phyloP scores from a whole-genome alignment of 1,284 basidiomycete species.

The Termitomyces sp. region DNA sequence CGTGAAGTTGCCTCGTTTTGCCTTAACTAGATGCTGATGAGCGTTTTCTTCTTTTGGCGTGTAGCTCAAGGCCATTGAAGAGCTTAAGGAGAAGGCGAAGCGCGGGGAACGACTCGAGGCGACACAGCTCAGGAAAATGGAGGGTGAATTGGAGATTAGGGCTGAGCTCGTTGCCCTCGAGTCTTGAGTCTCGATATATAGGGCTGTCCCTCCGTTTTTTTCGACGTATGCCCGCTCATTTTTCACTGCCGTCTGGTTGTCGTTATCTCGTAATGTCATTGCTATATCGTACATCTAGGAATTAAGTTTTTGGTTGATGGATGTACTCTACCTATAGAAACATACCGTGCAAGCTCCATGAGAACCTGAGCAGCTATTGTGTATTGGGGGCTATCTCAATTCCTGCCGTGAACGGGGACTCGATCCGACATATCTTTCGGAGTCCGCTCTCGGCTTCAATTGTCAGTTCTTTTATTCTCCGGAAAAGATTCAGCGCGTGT shows the following conservation, averaged over 20 bases:
- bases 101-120: conserved; percentile 88
- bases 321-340: neutral
- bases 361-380: no score
- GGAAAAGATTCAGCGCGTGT: neutral
- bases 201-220: neutral
- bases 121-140: conserved; percentile 95
- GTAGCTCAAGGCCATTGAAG: conserved; percentile 92
- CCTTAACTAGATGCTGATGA: neutral
- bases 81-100: conserved; percentile 85
- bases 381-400: no score
- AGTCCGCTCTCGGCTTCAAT: neutral
- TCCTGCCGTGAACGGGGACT: neutral
- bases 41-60: neutral
- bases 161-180: conserved; percentile 56
- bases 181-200: neutral
- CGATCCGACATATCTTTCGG: neutral
- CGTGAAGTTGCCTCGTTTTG: conserved; percentile 16
- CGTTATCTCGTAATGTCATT: neutral
- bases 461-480: neutral
- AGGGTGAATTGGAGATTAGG: conserved; percentile 78
- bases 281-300: conserved; percentile 6
- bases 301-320: neutral
- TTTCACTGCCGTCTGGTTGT: conserved; percentile 2
- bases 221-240: neutral
- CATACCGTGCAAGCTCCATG: neutral